Evolutionary conservation across 2,329 filamentous ascomycete species (phyloP).

Genomic region (Trichoderma atrobrunneum): DNA sequence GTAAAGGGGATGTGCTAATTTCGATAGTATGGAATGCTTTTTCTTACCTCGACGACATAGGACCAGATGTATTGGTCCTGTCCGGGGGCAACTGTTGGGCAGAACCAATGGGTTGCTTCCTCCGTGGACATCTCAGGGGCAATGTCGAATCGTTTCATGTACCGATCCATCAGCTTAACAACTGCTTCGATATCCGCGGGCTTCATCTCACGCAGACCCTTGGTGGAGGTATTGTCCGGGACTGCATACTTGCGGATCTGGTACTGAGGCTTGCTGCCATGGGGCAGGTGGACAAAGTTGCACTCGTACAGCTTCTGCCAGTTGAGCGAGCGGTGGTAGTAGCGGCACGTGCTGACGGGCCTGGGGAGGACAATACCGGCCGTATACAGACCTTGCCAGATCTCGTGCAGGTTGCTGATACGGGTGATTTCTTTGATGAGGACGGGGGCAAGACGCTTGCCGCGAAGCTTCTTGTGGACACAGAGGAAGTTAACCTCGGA

Average conservation of each 20-base stretch:
- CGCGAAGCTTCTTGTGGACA: constrained; percentile 94
- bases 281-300: constrained; percentile 85
- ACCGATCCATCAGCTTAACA: constrained; percentile 69
- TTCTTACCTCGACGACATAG: constrained; percentile 76
- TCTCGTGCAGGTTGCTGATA: constrained; percentile 78
- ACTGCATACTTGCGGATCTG: constrained; percentile 86
- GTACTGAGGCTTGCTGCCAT: constrained; percentile 76
- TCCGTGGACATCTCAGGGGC: constrained; percentile 75
- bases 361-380: constrained; percentile 87
- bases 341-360: constrained; percentile 88
- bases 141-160: constrained; percentile 77
- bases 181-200: constrained; percentile 74
- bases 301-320: constrained; percentile 96
- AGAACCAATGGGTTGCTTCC: constrained; percentile 86
- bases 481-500: constrained; percentile 98
- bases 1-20: not conserved
- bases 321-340: constrained; percentile 90
- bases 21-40: not conserved
- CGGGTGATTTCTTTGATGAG: constrained; percentile 98
- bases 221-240: constrained; percentile 68
- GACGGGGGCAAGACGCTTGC: constrained; percentile 87
- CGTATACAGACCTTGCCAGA: constrained; percentile 96
- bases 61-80: constrained; percentile 84
- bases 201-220: constrained; percentile 78
- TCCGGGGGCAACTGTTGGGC: constrained; percentile 59